Conservation (phyloP, 2,329 filamentous ascomycete species). For the Trichoderma atrobrunneum region DNA sequence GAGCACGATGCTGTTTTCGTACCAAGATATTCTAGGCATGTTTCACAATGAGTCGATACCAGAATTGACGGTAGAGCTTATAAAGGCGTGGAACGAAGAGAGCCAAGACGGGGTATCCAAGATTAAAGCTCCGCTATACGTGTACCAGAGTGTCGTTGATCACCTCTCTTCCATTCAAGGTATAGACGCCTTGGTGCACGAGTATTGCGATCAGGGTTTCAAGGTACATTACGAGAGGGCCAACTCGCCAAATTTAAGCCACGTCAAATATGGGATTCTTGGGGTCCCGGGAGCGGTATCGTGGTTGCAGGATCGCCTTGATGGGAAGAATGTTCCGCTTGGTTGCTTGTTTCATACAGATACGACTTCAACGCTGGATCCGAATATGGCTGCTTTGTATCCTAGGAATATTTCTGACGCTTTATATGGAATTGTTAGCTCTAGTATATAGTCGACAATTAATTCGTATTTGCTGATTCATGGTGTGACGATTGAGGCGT, state of each 20-base stretch:
- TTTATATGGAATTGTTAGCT: not conserved
- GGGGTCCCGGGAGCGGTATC: slow-evolving; percentile 15
- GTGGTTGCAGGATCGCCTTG: slow-evolving; percentile 20
- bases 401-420: not conserved
- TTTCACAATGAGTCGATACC: slow-evolving; percentile 36
- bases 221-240: slow-evolving; percentile 45
- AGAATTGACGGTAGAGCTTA: slow-evolving; percentile 21
- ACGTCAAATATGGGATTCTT: slow-evolving; percentile 27
- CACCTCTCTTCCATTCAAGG: slow-evolving; percentile 42
- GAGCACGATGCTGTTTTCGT: slow-evolving; percentile 26
- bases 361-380: not conserved
- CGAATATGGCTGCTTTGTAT: not conserved
- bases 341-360: not conserved
- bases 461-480: not conserved
- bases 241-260: slow-evolving; percentile 35
- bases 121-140: slow-evolving; percentile 47
- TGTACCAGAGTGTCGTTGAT: slow-evolving; percentile 49
- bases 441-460: not conserved
- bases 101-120: slow-evolving; percentile 34
- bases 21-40: slow-evolving; percentile 39
- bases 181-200: slow-evolving; percentile 42
- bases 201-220: slow-evolving; percentile 41
- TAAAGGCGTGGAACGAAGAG: slow-evolving; percentile 28
- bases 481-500: not conserved
- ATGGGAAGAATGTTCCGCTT: not conserved